Conservation (phyloP, 2,329 filamentous ascomycete genomes). For the Pseudomassariella vexata region DNA sequence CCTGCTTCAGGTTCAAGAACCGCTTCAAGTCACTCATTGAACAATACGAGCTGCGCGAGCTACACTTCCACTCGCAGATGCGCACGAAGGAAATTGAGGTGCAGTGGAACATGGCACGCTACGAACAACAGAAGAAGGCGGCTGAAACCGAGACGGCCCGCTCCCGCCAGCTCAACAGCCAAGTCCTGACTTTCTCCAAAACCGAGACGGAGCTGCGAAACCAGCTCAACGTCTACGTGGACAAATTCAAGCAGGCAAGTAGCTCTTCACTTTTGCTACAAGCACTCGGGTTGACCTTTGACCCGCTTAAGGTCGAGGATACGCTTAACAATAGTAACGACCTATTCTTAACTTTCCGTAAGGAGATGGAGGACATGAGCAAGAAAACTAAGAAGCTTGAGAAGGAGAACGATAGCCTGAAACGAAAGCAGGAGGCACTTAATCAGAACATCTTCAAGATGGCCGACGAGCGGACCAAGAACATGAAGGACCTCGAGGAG, state of each 20-base stretch:
- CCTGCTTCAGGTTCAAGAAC: constrained; percentile 66
- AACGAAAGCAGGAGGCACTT: constrained; percentile 87
- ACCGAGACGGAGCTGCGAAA: constrained; percentile 90
- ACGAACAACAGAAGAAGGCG: constrained; percentile 83
- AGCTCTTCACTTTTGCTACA: constrained; percentile 17
- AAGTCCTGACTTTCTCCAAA: constrained; percentile 93
- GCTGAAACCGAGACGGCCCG: constrained; percentile 77
- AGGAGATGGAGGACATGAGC: constrained; percentile 99
- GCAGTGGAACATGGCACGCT: constrained; percentile 81
- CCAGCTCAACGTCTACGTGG: constrained; percentile 96
- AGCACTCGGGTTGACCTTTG: constrained; percentile 10
- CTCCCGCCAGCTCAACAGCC: constrained; percentile 78
- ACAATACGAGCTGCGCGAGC: constrained; percentile 90
- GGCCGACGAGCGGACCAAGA: constrained; percentile 83
- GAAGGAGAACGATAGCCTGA: constrained; percentile 89
- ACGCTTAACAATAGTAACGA: constrained; percentile 98
- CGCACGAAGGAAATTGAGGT: constrained; percentile 95
- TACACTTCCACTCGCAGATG: constrained; percentile 88
- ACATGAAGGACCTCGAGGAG: constrained; percentile 70
- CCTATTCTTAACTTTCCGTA: constrained; percentile 90
- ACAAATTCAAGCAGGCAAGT: constrained; percentile 98
- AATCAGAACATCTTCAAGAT: constrained; percentile 95
- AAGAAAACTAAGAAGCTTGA: constrained; percentile 97
- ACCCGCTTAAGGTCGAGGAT: constrained; percentile 74
- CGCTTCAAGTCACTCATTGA: constrained; percentile 94